Evolutionary conservation across 2,329 filamentous ascomycete species (phyloP), one percentile per base, ranked within the genome.

Genomic region (Claviceps spartinae): DNA sequence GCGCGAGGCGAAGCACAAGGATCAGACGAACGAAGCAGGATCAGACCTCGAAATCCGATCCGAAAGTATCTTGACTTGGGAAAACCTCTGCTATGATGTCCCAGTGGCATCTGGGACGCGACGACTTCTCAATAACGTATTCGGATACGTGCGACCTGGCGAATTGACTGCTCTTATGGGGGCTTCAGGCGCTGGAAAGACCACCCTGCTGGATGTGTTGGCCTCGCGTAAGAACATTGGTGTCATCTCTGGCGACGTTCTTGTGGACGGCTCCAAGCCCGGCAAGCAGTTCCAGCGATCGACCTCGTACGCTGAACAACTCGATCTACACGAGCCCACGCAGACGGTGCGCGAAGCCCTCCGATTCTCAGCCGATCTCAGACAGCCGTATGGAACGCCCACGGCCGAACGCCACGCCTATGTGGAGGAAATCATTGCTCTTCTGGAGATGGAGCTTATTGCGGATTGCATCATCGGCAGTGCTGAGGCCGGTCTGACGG

Each of bases 101-200:
- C 79, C 79, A 0, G 74, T 81, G 3, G 71, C 77, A 0, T 75
- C 73, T 4, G 79, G 78, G 2, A 76, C 71, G 4, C 72, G 77
- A 9, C 73, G 75, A 4, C 72, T 83, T 5, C 72, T 83, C 2
- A 73, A 74, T 61, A 68, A 72, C 42, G 69, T 81, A 1, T 77
- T 70, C 52, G 89, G 83, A 2, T 91, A 83, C 58, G 85, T 89
- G 49, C 81, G 83, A 55, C 86, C 86, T 1, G 86, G 87, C 38
- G 79, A 84, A 59, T 73, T 91, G 9, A 90, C 85, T 3, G 86
- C 86, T 2, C 71, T 93, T 1, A 89, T 93, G 85, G 87, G 87
- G 41, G 82, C 83, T 6, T 88, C 85, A 5, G 86, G 86, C n/a
- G 88, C 88, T 4, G 88, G 88, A 48, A 95, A 95, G 69, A 93